Evolutionary conservation across 2,329 filamentous ascomycete genomes (phyloP), one percentile per base, ranked within the genome.

Genomic region (Apiospora saccharicola): DNA sequence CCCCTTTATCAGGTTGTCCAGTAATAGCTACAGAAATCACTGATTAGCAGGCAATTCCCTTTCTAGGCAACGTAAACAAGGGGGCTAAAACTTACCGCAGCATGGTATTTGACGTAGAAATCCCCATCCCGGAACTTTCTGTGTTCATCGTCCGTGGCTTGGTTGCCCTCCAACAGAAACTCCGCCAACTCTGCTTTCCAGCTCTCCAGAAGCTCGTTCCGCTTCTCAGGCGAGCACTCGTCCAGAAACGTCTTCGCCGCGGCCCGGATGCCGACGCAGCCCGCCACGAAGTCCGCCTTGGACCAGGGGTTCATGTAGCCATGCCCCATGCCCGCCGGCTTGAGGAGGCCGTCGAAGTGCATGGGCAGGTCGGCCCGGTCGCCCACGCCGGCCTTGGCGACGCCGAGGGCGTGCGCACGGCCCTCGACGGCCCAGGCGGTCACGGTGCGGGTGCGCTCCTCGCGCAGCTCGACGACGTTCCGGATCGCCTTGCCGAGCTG

Each of bases 141-240:
- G 4, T 71, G 22, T 24, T 44, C 37, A 16, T 71, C 67, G 7
- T 69, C 34, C 0, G 47, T 37, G 16, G 70, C 64, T 37, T 69
- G 64, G 30, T 71, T 64, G n/a, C 67, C 70, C 16, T 71, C 70
- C 34, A 71, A 19, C 44, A 71, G 13, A 44, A 71, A 71, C 24
- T 68, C 64, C 2, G 46, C 46, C 41, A 69, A 3, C 6, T 12
- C 47, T 5, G 24, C 46, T 44, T 53, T 68, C 70, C 64, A 71
- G 2, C 1, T 2, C 37, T 41, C 10, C 26, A 30, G 26, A 1
- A 41, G 37, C 1, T 41, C 7, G 2, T 8, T 41, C 7, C 10
- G 8, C 37, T 8, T 8, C 61, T 61, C 70, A 41, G 8, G n/a
- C 6, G 37, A 30, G 67, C 46, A 69, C 14, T 47, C 37, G 24